A percentile compares a stretch with the other conserved stretches of the same genome.
Conservation (phyloP, 2,329 filamentous ascomycete genomes). For the Calycina marina region DNA sequence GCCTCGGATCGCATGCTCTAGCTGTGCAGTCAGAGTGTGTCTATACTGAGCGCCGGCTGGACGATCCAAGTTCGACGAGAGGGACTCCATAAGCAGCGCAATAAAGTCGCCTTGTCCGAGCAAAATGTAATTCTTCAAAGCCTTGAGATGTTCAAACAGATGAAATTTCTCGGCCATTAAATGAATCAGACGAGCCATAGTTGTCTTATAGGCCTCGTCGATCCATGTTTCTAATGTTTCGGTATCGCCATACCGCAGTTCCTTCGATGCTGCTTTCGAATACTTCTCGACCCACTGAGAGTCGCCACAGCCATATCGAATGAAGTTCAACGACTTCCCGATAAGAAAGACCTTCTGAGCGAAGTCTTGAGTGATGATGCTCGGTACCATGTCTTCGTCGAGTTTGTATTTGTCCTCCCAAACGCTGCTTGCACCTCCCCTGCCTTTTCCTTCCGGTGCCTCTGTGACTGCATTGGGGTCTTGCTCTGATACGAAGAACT, state of each 20-base stretch:
- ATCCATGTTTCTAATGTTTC: slow-evolving; percentile 85
- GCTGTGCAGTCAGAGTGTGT: slow-evolving; percentile 90
- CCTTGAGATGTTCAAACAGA: slow-evolving; percentile 79
- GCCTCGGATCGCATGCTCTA: slow-evolving; percentile 92
- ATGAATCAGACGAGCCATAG: slow-evolving; percentile 86
- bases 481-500: slow-evolving; percentile 91
- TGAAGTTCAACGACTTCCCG: slow-evolving; percentile 96
- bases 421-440: slow-evolving; percentile 65
- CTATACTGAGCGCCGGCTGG: slow-evolving; percentile 95
- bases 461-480: slow-evolving; percentile 33
- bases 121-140: slow-evolving; percentile 86
- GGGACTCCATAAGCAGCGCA: slow-evolving; percentile 87
- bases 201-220: slow-evolving; percentile 93
- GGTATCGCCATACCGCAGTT: slow-evolving; percentile 84
- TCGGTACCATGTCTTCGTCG: slow-evolving; percentile 73
- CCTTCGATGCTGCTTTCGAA: slow-evolving; percentile 82
- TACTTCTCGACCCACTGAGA: slow-evolving; percentile 92
- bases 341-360: slow-evolving; percentile 95
- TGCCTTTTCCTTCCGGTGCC: slow-evolving; percentile 33
- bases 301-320: slow-evolving; percentile 87
- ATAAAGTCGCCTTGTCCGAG: slow-evolving; percentile 97
- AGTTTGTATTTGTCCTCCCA: slow-evolving; percentile 98
- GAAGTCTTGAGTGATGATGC: slow-evolving; percentile 85
- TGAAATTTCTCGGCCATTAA: slow-evolving; percentile 94
- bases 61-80: slow-evolving; percentile 82